Evolutionary conservation across 768 basidiomycete species (phyloP).

Genomic region (Saitozyma sp.): DNA sequence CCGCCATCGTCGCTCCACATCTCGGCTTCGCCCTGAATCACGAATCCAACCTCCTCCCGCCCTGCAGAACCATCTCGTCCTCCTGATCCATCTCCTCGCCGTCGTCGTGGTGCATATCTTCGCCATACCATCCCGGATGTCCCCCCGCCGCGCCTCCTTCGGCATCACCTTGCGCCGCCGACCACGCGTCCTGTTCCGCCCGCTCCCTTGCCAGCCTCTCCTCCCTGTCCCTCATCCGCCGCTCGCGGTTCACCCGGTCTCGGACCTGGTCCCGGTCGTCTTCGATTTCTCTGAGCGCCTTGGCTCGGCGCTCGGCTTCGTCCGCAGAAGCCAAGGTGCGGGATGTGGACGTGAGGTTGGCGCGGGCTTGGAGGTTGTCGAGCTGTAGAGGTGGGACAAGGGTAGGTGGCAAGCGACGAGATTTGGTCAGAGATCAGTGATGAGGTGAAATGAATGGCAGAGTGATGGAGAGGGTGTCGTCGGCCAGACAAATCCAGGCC

Average conservation of each 20-base stretch:
- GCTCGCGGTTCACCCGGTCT: conserved; percentile 29
- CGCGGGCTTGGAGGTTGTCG: conserved; percentile 21
- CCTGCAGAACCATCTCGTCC: no score
- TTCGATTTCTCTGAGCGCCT: conserved; percentile 35
- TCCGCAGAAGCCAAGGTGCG: conserved; percentile 12
- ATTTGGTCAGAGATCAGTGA: neutral
- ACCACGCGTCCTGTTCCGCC: neutral
- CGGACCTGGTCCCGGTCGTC: conserved; percentile 36
- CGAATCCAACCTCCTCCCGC: no score
- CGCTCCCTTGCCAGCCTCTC: conserved; percentile 9
- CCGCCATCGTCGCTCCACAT: no score
- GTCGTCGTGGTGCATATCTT: no score
- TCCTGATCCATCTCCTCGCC: no score
- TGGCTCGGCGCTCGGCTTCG: conserved; percentile 33
- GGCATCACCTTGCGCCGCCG: neutral
- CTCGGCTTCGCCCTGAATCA: no score
- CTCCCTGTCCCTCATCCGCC: conserved; percentile 20
- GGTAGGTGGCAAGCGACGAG: no score
- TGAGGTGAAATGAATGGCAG: neutral
- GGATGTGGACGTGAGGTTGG: conserved; percentile 10
- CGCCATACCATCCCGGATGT: no score
- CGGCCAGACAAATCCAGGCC: no score
- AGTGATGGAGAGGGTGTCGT: no score
- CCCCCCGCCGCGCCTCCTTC: neutral
- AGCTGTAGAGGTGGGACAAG: conserved; percentile 7